Evolutionary conservation across 345 rosid genomes (phyloP), one percentile per base, ranked within the genome.

Genomic region (Euphorbia lathyris): DNA sequence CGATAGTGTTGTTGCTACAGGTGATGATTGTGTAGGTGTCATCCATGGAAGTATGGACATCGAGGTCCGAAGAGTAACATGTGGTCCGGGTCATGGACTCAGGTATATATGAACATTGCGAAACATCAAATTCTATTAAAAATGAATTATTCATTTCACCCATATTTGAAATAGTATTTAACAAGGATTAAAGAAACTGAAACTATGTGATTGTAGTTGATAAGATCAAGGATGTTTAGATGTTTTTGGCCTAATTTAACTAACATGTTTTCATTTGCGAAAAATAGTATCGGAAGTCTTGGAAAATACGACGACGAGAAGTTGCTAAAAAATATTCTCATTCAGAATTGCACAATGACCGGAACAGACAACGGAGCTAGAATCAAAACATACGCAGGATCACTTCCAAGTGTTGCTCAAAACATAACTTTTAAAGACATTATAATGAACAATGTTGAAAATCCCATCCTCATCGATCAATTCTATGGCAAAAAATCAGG

Each of bases 61-160:
- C 61, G 78, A 48, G 26, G 66, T 92, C 51, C 77, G 75, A 36
- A 82, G 75, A 58, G 82, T 90, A 6, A 69, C 65, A 0, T 92
- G 97, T 30, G 96, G 96, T 63, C 93, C 96, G 0, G 97, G 97
- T 36, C 96, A 92, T 58, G 97, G 94, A 48, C 69, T 88, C 58
- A 86, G 90, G 95, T 89, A 74, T 9, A 4, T 40, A 40, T 40
- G n/a, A n/a, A n/a, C n/a, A n/a, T n/a, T n/a, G n/a, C n/a, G n/a
- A n/a, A n/a, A n/a, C n/a, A n/a, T n/a, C n/a, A 40, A 5, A 40
- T 40, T 9, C 43, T 0, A 40, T 40, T 40, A 40, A 40, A 40
- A 40, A 8, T 40, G 43, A 40, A 9, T 40, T 5, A 40, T 8
- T 40, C 43, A 9, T 4, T 40, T 9, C 7, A n/a, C n/a, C n/a